Evolutionary conservation across 2,329 filamentous ascomycete genomes (phyloP).

Genomic region (Escovopsis weberi): DNA sequence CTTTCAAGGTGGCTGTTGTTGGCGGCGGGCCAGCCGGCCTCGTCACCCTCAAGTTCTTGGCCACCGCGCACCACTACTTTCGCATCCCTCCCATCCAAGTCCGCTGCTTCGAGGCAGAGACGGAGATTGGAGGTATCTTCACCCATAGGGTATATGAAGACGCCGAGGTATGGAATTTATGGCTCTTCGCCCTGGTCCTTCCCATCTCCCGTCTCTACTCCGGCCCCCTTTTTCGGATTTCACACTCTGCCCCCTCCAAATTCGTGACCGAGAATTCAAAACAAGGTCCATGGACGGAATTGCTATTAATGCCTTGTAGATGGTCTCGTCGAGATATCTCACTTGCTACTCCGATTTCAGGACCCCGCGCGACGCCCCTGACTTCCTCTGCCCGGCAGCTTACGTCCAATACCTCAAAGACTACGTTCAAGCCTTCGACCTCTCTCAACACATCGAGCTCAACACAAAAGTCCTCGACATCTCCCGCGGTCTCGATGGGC

Average conservation of each 20-base stretch:
- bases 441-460: constrained; percentile 23
- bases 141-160: constrained; percentile 32
- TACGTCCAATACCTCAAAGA: constrained; percentile 29
- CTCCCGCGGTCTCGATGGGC: constrained; percentile 4
- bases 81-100: constrained; percentile 23
- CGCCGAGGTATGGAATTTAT: constrained; percentile 21
- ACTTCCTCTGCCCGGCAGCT: constrained; percentile 26
- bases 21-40: constrained; percentile 30
- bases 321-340: constrained; percentile 35
- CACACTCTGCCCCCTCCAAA: too few species aligned
- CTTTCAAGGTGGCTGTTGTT: constrained; percentile 26
- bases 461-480: constrained; percentile 17
- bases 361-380: constrained; percentile 24
- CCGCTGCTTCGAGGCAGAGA: constrained; percentile 29
- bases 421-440: constrained; percentile 24
- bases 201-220: not conserved
- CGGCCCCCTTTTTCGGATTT: too few species aligned
- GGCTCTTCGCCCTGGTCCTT: too few species aligned
- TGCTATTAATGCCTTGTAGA: constrained; percentile 9
- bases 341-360: constrained; percentile 36
- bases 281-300: too few species aligned
- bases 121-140: constrained; percentile 32
- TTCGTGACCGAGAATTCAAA: too few species aligned
- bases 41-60: constrained; percentile 25
- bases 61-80: constrained; percentile 23